Evolutionary conservation across 2,329 filamentous ascomycete species (phyloP).

Genomic region (Thermoascus crustaceus): DNA sequence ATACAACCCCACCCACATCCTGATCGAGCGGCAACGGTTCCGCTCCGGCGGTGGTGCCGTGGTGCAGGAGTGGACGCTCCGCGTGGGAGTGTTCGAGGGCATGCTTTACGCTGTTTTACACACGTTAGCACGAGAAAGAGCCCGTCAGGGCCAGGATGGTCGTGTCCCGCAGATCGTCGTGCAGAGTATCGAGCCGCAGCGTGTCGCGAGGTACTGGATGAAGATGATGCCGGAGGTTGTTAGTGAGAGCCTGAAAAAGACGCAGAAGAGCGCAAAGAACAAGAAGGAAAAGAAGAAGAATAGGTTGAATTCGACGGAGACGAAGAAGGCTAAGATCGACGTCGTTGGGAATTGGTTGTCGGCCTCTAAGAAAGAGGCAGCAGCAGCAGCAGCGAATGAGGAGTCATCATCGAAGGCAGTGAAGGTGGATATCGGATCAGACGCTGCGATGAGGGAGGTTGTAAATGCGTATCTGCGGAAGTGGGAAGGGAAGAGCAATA

Average conservation of each 20-base stretch:
- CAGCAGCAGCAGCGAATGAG: slow-evolving; percentile 28
- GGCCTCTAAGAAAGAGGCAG: slow-evolving; percentile 7
- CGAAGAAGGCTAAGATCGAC: slow-evolving; percentile 53
- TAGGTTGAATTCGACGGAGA: slow-evolving; percentile 18
- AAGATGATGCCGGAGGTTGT: slow-evolving; percentile 14
- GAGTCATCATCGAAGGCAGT: slow-evolving; percentile 15
- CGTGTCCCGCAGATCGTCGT: no score
- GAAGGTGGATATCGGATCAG: slow-evolving; percentile 19
- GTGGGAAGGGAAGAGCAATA: slow-evolving; percentile 19
- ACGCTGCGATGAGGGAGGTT: slow-evolving; percentile 13
- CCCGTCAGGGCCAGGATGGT: no score
- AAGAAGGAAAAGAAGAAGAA: slow-evolving; percentile 14
- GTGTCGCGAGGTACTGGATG: slow-evolving; percentile 51
- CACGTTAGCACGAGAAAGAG: slow-evolving; percentile 42
- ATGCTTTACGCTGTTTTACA: slow-evolving; percentile 68
- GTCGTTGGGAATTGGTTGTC: slow-evolving; percentile 50
- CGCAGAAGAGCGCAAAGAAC: slow-evolving; percentile 5
- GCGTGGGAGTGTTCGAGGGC: slow-evolving; percentile 72
- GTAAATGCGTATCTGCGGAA: slow-evolving; percentile 23
- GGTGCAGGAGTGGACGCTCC: slow-evolving; percentile 73
- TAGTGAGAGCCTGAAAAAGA: slow-evolving; percentile 2
- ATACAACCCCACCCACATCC: slow-evolving; percentile 56
- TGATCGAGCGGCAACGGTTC: slow-evolving; percentile 61
- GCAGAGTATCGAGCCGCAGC: slow-evolving; percentile 44
- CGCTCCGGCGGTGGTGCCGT: slow-evolving; percentile 56